These are phyloP conservation scores for Bolboschoenoplectus hybrid DNA, from an alignment of 202 grass and related monocot genomes.

Conservation along the genomic window DNA sequence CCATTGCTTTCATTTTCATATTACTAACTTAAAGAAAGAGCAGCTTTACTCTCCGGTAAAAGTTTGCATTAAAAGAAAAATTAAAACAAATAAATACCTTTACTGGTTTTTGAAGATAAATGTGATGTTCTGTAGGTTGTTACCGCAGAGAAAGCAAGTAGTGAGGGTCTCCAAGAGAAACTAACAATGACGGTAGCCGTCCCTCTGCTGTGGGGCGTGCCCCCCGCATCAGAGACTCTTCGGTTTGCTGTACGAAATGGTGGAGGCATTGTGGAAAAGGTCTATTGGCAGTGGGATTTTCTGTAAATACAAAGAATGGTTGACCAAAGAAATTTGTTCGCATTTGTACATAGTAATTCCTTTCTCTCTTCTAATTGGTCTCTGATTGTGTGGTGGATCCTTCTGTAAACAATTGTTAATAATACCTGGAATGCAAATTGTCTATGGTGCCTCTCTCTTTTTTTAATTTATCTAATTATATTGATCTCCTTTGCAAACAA, in stretches of 20 bases:
- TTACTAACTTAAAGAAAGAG: background rate
- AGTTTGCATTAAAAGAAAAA: background rate
- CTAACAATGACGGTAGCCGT: conserved; percentile 86
- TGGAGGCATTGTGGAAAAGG: conserved; percentile 94
- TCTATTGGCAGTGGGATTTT: conserved; percentile 98
- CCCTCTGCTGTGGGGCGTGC: conserved; percentile 90
- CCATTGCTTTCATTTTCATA: background rate
- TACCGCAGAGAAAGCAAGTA: conserved; percentile 77
- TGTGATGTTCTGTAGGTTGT: conserved; percentile 57
- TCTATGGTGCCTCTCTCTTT: too few species aligned
- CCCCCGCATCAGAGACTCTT: conserved; percentile 89
- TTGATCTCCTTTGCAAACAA: conserved; percentile 7
- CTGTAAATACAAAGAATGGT: conserved; percentile 48
- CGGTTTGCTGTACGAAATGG: conserved; percentile 80
- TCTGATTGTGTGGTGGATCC: conserved; percentile 15
- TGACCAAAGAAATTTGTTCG: conserved; percentile 49
- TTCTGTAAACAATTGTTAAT: conserved; percentile 33
- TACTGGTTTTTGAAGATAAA: background rate
- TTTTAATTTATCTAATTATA: background rate
- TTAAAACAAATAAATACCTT: background rate
- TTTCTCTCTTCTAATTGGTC: conserved; percentile 23
- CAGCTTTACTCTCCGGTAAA: background rate
- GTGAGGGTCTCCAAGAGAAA: conserved; percentile 86
- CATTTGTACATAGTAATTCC: conserved; percentile 54
- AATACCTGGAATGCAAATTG: conserved; percentile 12